phyloP scores from a whole-genome alignment of 2,329 filamentous ascomycete species.

The Hypoxylon sp. region DNA sequence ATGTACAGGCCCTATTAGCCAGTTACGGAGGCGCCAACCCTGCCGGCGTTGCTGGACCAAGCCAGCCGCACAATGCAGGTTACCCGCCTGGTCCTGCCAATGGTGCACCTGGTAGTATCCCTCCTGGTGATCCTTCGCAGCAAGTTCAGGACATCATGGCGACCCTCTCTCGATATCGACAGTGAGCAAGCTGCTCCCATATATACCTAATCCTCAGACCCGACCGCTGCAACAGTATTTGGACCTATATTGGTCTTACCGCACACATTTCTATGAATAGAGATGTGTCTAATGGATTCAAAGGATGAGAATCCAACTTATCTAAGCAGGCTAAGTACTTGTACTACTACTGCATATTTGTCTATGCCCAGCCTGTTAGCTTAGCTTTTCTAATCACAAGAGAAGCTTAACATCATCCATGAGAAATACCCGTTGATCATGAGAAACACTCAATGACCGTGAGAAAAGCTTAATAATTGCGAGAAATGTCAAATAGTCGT shows the following conservation, averaged over 20 bases:
- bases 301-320: not conserved
- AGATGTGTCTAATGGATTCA: not conserved
- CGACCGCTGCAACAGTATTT: not conserved
- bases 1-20: conserved; percentile 51
- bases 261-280: not conserved
- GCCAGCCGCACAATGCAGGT: conserved; percentile 50
- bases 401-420: not conserved
- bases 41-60: conserved; percentile 49
- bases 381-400: not conserved
- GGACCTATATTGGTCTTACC: conserved; percentile 1
- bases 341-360: not conserved
- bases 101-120: conserved; percentile 50
- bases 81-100: conserved; percentile 51
- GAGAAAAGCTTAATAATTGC: not conserved
- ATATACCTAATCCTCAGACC: not conserved
- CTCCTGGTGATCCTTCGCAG: conserved; percentile 60
- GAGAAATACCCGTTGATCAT: not conserved
- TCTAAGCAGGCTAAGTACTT: too few species aligned
- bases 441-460: not conserved
- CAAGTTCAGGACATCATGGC: conserved; percentile 82
- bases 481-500: not conserved
- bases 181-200: conserved; percentile 56
- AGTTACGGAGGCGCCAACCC: conserved; percentile 51
- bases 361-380: not conserved
- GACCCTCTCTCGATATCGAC: conserved; percentile 76